Percentiles rank a stretch among this genome's conserved stretches.
Evolutionary conservation across 192 early-diverging fungal species (phyloP).

Genomic region (Backusella macrospora): DNA sequence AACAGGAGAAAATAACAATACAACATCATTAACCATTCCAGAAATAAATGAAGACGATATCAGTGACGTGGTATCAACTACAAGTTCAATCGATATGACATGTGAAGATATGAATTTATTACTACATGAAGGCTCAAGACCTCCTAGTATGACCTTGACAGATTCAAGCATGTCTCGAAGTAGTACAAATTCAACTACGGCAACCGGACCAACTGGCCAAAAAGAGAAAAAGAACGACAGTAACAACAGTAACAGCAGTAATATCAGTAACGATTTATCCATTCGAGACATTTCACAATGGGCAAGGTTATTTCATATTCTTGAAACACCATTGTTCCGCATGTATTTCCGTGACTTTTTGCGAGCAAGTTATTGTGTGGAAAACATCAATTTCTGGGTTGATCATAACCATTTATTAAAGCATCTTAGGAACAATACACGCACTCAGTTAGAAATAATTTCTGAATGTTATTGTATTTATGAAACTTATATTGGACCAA

Average conservation of each 20-base stretch:
- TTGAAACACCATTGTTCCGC: slow-evolving; percentile 52
- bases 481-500: slow-evolving; percentile 49
- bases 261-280: too few species aligned
- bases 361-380: slow-evolving; percentile 68
- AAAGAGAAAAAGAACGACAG: neutral
- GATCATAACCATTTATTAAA: slow-evolving; percentile 51
- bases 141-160: slow-evolving; percentile 18
- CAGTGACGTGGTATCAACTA: neutral
- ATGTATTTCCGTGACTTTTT: slow-evolving; percentile 63
- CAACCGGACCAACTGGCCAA: neutral
- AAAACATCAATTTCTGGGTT: slow-evolving; percentile 73
- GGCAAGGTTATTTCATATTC: slow-evolving; percentile 58
- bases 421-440: slow-evolving; percentile 33
- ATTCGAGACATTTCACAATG: slow-evolving; percentile 20
- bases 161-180: neutral
- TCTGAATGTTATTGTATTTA: slow-evolving; percentile 56
- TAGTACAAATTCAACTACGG: neutral
- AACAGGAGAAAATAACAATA: slow-evolving; percentile 1
- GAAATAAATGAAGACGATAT: neutral
- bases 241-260: too few species aligned
- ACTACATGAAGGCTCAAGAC: neutral
- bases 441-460: slow-evolving; percentile 36
- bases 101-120: neutral
- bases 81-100: slow-evolving; percentile 1
- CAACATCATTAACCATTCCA: too few species aligned